These are phyloP conservation scores for Coprinopsis strossmayeri DNA, from an alignment of 768 basidiomycete species.

Conservation along the genomic window DNA sequence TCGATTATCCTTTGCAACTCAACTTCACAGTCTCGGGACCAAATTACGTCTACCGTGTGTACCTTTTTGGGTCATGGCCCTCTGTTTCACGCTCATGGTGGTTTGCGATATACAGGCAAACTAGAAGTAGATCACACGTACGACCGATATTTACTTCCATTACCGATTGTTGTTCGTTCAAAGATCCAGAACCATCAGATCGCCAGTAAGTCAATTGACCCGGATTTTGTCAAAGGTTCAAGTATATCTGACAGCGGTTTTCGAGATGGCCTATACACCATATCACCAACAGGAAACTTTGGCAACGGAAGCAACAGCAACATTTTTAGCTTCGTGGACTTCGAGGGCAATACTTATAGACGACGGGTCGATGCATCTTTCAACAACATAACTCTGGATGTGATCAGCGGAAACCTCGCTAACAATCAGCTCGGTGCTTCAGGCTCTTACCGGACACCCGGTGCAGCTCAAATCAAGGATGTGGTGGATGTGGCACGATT, in stretches of 20 bases:
- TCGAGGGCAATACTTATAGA: slow-evolving; percentile 53
- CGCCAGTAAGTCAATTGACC: slow-evolving; percentile 35
- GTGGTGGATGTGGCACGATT: slow-evolving; percentile 14
- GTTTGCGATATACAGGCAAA: slow-evolving; percentile 30
- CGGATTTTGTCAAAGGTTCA: neutral
- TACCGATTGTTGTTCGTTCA: slow-evolving; percentile 52
- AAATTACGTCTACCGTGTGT: neutral
- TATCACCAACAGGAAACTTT: slow-evolving; percentile 37
- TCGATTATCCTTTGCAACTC: slow-evolving; percentile 40
- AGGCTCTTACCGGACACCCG: too few relatives aligned
- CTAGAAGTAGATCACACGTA: slow-evolving; percentile 65
- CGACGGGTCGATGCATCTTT: slow-evolving; percentile 55
- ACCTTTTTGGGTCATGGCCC: neutral
- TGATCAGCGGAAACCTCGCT: slow-evolving; percentile 40
- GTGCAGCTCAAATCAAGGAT: too few relatives aligned
- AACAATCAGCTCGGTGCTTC: neutral
- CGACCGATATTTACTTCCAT: slow-evolving; percentile 47
- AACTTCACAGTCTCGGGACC: slow-evolving; percentile 31
- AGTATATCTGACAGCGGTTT: neutral
- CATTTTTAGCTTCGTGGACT: slow-evolving; percentile 55
- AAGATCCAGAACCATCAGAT: slow-evolving; percentile 54
- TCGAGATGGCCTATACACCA: slow-evolving; percentile 45
- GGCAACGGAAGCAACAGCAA: slow-evolving; percentile 72
- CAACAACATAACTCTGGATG: slow-evolving; percentile 56
- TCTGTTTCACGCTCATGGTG: neutral